Conservation (phyloP, 2,329 filamentous ascomycete genomes). For the Elsinoe ampelina region DNA sequence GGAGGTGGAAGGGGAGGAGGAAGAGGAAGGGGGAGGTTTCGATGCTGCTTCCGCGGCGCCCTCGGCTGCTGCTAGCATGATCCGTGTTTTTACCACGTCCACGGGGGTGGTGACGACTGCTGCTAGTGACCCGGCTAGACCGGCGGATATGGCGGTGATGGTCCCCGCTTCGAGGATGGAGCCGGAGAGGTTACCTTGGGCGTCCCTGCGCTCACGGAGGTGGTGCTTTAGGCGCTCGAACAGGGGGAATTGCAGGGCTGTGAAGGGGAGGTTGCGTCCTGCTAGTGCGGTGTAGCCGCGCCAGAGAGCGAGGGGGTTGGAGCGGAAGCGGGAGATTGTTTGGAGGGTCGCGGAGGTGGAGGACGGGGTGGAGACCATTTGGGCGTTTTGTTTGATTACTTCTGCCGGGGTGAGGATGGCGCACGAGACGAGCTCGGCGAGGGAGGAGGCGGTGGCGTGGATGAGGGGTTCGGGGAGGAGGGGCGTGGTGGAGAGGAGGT, state of each 20-base stretch:
- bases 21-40: slow-evolving; percentile 18
- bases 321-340: slow-evolving; percentile 48
- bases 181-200: slow-evolving; percentile 28
- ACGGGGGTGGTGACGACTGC: slow-evolving; percentile 79
- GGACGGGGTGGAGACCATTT: slow-evolving; percentile 53
- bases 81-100: slow-evolving; percentile 80
- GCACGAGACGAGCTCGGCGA: slow-evolving; percentile 76
- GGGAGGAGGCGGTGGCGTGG: slow-evolving; percentile 63
- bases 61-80: slow-evolving; percentile 63
- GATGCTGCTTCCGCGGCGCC: slow-evolving; percentile 19
- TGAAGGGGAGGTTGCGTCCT: slow-evolving; percentile 77
- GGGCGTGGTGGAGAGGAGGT: slow-evolving; percentile 41
- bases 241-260: slow-evolving; percentile 77
- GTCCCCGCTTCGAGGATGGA: slow-evolving; percentile 55
- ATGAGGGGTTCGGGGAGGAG: slow-evolving; percentile 62
- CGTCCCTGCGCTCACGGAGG: slow-evolving; percentile 41
- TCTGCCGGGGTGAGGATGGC: slow-evolving; percentile 80
- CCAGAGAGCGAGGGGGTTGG: slow-evolving; percentile 48
- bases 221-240: slow-evolving; percentile 61
- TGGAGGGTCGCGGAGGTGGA: slow-evolving; percentile 44
- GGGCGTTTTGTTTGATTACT: slow-evolving; percentile 88
- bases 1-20: neutral
- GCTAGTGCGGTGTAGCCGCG: slow-evolving; percentile 73
- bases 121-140: slow-evolving; percentile 61
- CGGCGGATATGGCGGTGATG: slow-evolving; percentile 66